Percentiles rank a stretch among this genome's conserved stretches.
Evolutionary conservation across 2,329 filamentous ascomycete genomes (phyloP).

Genomic region (Penicillium glabrum): DNA sequence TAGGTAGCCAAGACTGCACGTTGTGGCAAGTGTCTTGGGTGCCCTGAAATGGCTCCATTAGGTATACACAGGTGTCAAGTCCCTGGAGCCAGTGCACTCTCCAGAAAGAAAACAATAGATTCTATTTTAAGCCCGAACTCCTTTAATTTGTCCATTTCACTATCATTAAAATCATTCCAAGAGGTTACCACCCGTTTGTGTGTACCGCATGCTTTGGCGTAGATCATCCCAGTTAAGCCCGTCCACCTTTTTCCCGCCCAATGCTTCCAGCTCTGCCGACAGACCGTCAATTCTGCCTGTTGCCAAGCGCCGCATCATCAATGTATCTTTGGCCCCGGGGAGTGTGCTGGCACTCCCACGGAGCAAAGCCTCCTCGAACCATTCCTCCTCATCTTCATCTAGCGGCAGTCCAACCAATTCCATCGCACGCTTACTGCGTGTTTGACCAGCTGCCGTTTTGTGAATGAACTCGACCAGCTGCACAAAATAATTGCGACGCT

Average conservation of each 20-base stretch:
- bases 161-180: conserved; percentile 10
- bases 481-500: conserved; percentile 66
- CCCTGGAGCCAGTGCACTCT: too few relatives aligned
- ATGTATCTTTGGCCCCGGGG: conserved; percentile 68
- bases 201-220: conserved; percentile 35
- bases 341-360: conserved; percentile 64
- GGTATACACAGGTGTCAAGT: too few relatives aligned
- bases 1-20: too few relatives aligned
- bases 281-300: conserved; percentile 53
- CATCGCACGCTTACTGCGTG: conserved; percentile 57
- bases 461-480: conserved; percentile 63
- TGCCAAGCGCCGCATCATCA: conserved; percentile 71
- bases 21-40: too few relatives aligned
- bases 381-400: conserved; percentile 67
- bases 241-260: conserved; percentile 48
- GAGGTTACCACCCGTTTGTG: conserved; percentile 7
- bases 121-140: conserved; percentile 10
- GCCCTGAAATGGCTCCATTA: too few relatives aligned
- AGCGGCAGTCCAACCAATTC: conserved; percentile 74
- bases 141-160: conserved; percentile 6
- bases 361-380: conserved; percentile 70
- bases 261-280: conserved; percentile 33
- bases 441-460: conserved; percentile 35
- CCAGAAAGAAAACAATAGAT: not conserved
- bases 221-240: conserved; percentile 55